Evolutionary conservation across 768 basidiomycete species (phyloP).

Genomic region (Termitomyces sp.): DNA sequence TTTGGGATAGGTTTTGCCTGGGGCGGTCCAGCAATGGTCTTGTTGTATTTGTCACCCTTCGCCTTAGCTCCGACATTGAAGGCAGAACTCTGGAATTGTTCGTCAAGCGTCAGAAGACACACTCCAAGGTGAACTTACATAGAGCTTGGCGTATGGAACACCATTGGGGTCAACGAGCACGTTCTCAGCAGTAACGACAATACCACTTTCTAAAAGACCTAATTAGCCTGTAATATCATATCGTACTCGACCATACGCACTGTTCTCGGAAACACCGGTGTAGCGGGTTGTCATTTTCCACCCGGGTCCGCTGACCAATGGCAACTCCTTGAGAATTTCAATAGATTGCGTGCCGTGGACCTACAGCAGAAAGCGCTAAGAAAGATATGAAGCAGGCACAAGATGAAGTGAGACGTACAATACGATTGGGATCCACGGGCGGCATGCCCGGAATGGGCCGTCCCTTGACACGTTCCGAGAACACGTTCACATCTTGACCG

Average conservation of each 20-base stretch:
- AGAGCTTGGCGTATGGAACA: constrained; percentile 55
- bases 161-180: constrained; percentile 59
- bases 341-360: constrained; percentile 80
- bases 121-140: constrained; percentile 30
- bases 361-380: constrained; percentile 26
- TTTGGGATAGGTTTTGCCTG: constrained; percentile 57
- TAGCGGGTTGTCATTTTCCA: constrained; percentile 71
- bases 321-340: constrained; percentile 74
- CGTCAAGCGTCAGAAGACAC: background rate
- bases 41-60: constrained; percentile 55
- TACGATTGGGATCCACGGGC: constrained; percentile 59
- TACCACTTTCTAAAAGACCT: constrained; percentile 55
- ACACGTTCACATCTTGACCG: constrained; percentile 64
- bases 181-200: constrained; percentile 63
- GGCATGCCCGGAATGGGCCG: constrained; percentile 62
- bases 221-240: background rate
- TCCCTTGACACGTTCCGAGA: constrained; percentile 45
- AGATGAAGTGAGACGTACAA: constrained; percentile 37
- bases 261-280: constrained; percentile 76
- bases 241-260: constrained; percentile 33
- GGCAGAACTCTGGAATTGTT: constrained; percentile 41
- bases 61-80: constrained; percentile 69
- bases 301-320: constrained; percentile 67
- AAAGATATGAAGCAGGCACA: background rate
- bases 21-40: constrained; percentile 55